Conservation (phyloP, 2,329 filamentous ascomycete genomes). For the Diaporthe sp. region DNA sequence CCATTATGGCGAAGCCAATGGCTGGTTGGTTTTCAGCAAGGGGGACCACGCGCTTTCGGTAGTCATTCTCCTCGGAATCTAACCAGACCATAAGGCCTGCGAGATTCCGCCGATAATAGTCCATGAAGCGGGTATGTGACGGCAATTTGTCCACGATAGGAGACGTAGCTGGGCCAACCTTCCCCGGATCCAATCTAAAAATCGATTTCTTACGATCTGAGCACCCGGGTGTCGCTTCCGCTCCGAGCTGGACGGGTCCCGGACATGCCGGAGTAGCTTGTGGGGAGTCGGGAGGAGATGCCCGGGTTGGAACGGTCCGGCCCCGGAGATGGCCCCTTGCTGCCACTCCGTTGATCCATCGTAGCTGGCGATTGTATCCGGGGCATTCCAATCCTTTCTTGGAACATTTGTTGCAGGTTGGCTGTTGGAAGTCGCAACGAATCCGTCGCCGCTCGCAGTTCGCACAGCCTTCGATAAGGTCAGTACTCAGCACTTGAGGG, state of each 20-base stretch:
- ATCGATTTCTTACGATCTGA: not conserved
- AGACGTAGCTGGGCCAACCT: not conserved
- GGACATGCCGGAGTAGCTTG: not conserved
- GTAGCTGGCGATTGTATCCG: constrained; percentile 1
- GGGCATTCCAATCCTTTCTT: constrained; percentile 9
- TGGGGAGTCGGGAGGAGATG: not conserved
- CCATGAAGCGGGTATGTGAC: not conserved
- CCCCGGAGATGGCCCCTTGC: constrained; percentile 1
- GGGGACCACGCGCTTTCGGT: not conserved
- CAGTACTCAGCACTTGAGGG: not conserved
- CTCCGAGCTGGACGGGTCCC: not conserved
- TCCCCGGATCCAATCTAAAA: not conserved
- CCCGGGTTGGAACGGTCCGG: not conserved
- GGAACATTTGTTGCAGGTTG: not conserved
- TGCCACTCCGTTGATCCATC: constrained; percentile 17
- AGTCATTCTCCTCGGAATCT: constrained; percentile 4
- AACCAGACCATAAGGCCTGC: constrained; percentile 16
- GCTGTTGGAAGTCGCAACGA: not conserved
- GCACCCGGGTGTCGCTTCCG: not conserved
- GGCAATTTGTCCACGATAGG: not conserved
- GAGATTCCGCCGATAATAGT: constrained; percentile 8
- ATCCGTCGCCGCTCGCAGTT: constrained; percentile 14
- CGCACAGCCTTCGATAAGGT: not conserved
- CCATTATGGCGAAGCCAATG: constrained; percentile 5
- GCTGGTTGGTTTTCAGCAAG: constrained; percentile 1